Conservation (phyloP, 306 rosid genomes). For the Acacia acuminata region DNA sequence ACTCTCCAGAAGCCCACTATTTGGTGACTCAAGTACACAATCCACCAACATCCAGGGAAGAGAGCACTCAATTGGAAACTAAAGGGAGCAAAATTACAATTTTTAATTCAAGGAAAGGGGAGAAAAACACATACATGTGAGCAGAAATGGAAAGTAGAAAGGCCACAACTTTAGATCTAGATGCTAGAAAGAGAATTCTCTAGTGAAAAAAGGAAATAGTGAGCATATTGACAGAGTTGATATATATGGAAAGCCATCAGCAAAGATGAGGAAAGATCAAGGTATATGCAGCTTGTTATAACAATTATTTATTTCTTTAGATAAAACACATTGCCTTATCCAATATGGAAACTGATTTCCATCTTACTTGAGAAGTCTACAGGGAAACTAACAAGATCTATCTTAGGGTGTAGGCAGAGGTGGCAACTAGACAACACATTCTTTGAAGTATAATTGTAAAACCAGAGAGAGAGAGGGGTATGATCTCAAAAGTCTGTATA, state of each 20-base stretch:
- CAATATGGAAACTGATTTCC: neutral
- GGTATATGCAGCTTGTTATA: neutral
- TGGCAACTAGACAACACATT: neutral
- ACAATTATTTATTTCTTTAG: neutral
- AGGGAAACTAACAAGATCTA: neutral
- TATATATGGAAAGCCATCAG: conserved; percentile 17
- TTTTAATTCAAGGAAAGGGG: conserved; percentile 20
- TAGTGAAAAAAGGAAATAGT: conserved; percentile 10
- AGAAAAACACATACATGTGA: neutral
- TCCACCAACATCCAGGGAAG: conserved; percentile 99
- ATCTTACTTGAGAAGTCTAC: neutral
- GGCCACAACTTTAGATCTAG: neutral
- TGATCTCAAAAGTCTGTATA: no score
- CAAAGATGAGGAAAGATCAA: conserved; percentile 13
- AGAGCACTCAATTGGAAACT: conserved; percentile 98
- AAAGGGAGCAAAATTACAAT: conserved; percentile 30
- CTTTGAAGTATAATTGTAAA: neutral
- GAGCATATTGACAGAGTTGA: neutral
- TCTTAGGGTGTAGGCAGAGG: neutral
- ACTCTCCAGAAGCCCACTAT: conserved; percentile 88
- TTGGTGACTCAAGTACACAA: conserved; percentile 86
- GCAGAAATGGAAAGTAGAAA: neutral
- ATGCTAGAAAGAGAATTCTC: conserved; percentile 10
- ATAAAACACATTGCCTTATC: conserved; percentile 2
- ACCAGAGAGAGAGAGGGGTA: no score